These are phyloP conservation scores for Podospora pseudocomata DNA, from an alignment of 495 filamentous ascomycete species.

Conservation along the genomic window DNA sequence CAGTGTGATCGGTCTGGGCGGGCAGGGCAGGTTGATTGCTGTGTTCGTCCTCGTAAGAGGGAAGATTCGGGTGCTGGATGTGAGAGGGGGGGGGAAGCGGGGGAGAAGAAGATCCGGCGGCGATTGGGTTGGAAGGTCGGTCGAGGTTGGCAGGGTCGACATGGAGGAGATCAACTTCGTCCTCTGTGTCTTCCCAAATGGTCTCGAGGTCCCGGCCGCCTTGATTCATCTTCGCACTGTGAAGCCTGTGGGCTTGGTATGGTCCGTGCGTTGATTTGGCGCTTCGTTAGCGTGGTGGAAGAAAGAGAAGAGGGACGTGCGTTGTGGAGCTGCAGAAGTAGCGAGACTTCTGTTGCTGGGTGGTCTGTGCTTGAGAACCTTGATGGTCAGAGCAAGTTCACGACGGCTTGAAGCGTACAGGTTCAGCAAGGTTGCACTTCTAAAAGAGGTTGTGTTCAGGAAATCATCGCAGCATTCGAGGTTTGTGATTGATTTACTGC, in stretches of 20 bases:
- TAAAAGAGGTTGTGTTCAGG: too few relatives aligned
- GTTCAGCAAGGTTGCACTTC: background rate
- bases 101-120: background rate
- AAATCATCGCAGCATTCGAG: too few relatives aligned
- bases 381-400: background rate
- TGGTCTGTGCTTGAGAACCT: background rate
- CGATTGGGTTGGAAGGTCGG: background rate
- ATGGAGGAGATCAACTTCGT: background rate
- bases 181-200: background rate
- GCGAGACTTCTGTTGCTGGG: background rate
- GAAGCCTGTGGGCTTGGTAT: background rate
- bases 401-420: too few relatives aligned
- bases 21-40: background rate
- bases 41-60: background rate
- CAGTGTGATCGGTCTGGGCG: background rate
- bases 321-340: background rate
- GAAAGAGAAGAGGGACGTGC: background rate
- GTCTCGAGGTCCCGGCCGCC: background rate
- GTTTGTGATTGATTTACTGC: too few relatives aligned
- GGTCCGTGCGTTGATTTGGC: background rate
- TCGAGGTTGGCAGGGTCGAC: background rate
- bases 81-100: too few relatives aligned
- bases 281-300: background rate
- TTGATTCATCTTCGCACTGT: background rate
- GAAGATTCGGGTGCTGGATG: background rate